Percentiles rank a stretch among this genome's conserved stretches.
Conservation (phyloP, 202 grass and related monocot genomes). For the Zoysia matrella region DNA sequence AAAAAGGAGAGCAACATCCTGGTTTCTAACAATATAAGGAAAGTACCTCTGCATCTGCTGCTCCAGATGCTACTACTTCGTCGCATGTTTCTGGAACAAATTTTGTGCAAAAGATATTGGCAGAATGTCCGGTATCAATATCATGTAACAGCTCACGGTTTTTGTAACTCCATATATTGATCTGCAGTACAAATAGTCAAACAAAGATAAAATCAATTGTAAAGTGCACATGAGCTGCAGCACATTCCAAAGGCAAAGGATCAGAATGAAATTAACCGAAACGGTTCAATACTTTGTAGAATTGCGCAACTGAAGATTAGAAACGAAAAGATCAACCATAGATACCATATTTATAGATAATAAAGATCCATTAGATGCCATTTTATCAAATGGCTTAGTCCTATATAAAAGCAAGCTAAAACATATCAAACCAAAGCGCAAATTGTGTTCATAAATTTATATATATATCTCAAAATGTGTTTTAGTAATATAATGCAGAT, state of each 20-base stretch:
- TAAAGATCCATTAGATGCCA: neutral
- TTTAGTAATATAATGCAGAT: neutral
- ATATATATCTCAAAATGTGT: constrained; percentile 15
- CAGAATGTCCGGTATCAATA: constrained; percentile 86
- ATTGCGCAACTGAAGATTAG: neutral
- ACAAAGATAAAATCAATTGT: constrained; percentile 12
- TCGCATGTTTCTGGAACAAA: constrained; percentile 93
- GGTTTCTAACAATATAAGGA: neutral
- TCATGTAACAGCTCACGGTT: constrained; percentile 70
- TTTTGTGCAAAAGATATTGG: constrained; percentile 95
- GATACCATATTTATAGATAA: constrained; percentile 8
- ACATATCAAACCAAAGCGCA: neutral
- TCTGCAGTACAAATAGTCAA: constrained; percentile 58
- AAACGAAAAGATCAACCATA: neutral
- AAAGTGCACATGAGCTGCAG: neutral
- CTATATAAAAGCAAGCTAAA: neutral
- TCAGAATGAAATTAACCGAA: neutral
- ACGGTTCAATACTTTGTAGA: neutral
- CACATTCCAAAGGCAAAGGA: neutral
- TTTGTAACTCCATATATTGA: constrained; percentile 87
- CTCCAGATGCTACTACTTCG: constrained; percentile 87
- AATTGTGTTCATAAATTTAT: neutral
- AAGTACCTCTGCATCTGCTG: constrained; percentile 87
- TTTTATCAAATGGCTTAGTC: constrained; percentile 1
- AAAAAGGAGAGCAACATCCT: neutral